Evolutionary conservation across 768 basidiomycete genomes (phyloP), one percentile per base, ranked within the genome.

Genomic region (Trametes sanguinea): DNA sequence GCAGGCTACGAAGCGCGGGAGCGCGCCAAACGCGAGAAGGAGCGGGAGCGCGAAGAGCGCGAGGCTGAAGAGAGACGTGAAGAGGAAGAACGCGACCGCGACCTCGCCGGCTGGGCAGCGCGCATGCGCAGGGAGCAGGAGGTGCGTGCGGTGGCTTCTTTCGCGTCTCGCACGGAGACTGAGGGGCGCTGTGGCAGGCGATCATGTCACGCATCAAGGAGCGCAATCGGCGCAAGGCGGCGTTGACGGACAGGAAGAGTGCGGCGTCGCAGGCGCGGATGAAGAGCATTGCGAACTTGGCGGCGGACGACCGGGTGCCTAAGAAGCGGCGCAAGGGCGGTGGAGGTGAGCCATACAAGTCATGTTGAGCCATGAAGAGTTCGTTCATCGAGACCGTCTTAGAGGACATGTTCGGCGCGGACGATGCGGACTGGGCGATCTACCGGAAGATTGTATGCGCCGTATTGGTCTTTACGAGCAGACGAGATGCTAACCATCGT

Each of bases 371-470:
- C 17, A 5, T 11, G 4, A 10, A 11, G 11, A 6, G 13, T 8
- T 5, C 14, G 17, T 51, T 44, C 29, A 50, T 44, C 13, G 8
- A 32, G 32, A 32, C 13, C 7, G 9, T 45, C 11, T 9, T 40
- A 90, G 95, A 98, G 78, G 95, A 98, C 67, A 87, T 80, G 77
- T 99, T 98, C 70, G 95, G 96, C 3, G 88, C 87, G 16, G 89
- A 96, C 66, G 95, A 98, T 70, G 94, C 90, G 6, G 96, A 98
- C 71, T 98, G 96, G 95, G 89, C 89, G 0, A 94, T 98, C 61
- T 98, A 98, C 72, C 92, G 96, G 65, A 95, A 98, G 76, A 95
- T 99, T 61, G 95, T 95, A 71, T 65, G 85, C 73, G 9, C 3
- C 11, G 10, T 8, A 6, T 32, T 33, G 2, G 45, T 43, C 37